phyloP scores from a whole-genome alignment of 2,329 filamentous ascomycete genomes.

The Colletotrichum melonis region DNA sequence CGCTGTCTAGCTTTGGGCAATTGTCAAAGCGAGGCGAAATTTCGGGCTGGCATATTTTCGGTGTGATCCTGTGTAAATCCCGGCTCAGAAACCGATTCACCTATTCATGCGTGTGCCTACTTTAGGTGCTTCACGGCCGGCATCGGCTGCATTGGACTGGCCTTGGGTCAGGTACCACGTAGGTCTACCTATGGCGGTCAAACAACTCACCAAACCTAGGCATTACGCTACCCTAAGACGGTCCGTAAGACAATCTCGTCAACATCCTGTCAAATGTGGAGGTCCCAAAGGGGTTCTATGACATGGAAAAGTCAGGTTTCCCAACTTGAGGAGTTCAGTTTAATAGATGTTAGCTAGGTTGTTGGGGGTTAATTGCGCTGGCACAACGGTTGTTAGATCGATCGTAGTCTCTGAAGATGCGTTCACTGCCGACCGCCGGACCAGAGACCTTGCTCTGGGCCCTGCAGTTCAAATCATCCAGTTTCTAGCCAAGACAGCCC shows the following conservation, averaged over 20 bases:
- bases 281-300: background rate
- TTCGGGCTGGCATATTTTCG: background rate
- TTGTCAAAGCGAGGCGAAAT: background rate
- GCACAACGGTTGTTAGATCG: background rate
- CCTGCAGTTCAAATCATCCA: background rate
- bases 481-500: background rate
- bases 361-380: background rate
- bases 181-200: background rate
- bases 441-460: background rate
- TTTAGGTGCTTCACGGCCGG: background rate
- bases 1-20: background rate
- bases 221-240: background rate
- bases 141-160: background rate
- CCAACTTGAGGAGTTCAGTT: background rate
- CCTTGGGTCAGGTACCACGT: background rate
- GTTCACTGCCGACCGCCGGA: background rate
- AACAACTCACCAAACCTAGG: background rate
- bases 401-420: background rate
- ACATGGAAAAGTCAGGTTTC: background rate
- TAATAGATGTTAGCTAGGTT: background rate
- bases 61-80: background rate
- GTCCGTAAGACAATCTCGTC: background rate
- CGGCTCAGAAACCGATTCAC: background rate
- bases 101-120: background rate
- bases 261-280: background rate